Base-by-base conservation (phyloP, 2,329 filamentous ascomycete genomes). In the Dendryphion nanum region DNA sequence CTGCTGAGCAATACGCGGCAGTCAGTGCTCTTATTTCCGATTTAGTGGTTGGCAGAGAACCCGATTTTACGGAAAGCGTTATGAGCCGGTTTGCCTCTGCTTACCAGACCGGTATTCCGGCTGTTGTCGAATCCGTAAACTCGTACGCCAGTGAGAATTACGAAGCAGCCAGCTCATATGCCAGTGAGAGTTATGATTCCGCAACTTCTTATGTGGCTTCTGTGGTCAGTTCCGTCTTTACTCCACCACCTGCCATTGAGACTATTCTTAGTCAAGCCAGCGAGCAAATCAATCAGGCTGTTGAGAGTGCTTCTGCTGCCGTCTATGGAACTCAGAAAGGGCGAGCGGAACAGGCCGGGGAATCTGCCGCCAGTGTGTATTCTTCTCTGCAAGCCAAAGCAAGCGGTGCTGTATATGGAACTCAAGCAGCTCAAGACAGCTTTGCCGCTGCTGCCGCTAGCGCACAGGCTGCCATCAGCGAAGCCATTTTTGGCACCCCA, bases 1-100 rank as follows among this genome's bases (percentile, higher is more conserved):
- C 79, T 1, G 71, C 72, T 5, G 73, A 77, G 33, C 83, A 88
- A 52, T 90, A 87, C 50, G 76, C 78, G 4, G 80, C 80, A 18
- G 76, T 94, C 4, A 81, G 83, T 58, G 79, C 77, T 10, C 75
- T 93, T 2, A 76, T 95, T 12, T 85, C 84, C 2, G 88, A 94
- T 63, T 72, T 94, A 1, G 73, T 95, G 12, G 68, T 76, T 28
- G 89, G 86, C 37, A 88, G 84, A 61, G 88, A 94, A 59, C 83
- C 86, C 0, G 81, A 82, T 12, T 94, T 89, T 54, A 89, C 84
- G 0, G 86, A 94, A 56, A 89, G 85, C 42, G 84, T 91, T 3
- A 81, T 89, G 66, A 80, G 73, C 36, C 79, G 85, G 35, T 74
- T 95, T 10, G 78, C 79, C 39, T 82, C 78, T 3, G 85, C 81